Evolutionary conservation across 176 grass and related monocot species (phyloP).

Genomic region (Poa annua): DNA sequence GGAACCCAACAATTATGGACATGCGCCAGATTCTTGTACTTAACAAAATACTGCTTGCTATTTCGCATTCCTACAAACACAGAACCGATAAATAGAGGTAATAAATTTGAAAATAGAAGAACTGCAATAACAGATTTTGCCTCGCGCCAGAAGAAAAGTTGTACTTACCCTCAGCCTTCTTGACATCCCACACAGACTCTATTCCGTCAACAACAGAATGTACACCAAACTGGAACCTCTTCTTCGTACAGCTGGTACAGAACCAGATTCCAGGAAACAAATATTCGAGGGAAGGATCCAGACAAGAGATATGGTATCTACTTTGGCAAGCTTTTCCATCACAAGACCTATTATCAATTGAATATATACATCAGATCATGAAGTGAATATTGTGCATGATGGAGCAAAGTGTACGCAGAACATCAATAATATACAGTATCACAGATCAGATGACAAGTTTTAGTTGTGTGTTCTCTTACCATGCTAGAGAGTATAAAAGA

Average conservation of each 20-base stretch:
- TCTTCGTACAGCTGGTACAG: constrained; percentile 66
- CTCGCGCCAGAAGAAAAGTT: neutral
- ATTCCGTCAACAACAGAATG: constrained; percentile 65
- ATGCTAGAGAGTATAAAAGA: constrained; percentile 19
- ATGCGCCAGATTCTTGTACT: constrained; percentile 88
- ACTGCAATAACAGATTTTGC: neutral
- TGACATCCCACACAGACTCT: constrained; percentile 80
- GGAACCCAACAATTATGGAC: constrained; percentile 84
- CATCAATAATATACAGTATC: constrained; percentile 35
- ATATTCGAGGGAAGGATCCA: constrained; percentile 62
- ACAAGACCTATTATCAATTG: constrained; percentile 60
- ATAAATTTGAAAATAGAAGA: constrained; percentile 24
- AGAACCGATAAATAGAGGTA: constrained; percentile 11
- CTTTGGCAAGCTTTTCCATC: constrained; percentile 73
- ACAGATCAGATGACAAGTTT: constrained; percentile 19
- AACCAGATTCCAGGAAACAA: constrained; percentile 64
- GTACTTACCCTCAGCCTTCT: constrained; percentile 84
- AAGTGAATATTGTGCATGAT: constrained; percentile 51
- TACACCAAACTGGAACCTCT: constrained; percentile 69
- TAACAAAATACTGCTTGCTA: constrained; percentile 72
- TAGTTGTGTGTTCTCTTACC: constrained; percentile 34
- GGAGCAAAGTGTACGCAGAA: constrained; percentile 51
- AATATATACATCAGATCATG: constrained; percentile 3
- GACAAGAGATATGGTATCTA: constrained; percentile 75
- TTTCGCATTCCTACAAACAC: constrained; percentile 53